Base-by-base conservation (phyloP, 257 asterid genomes). In the Avicennia marina region DNA sequence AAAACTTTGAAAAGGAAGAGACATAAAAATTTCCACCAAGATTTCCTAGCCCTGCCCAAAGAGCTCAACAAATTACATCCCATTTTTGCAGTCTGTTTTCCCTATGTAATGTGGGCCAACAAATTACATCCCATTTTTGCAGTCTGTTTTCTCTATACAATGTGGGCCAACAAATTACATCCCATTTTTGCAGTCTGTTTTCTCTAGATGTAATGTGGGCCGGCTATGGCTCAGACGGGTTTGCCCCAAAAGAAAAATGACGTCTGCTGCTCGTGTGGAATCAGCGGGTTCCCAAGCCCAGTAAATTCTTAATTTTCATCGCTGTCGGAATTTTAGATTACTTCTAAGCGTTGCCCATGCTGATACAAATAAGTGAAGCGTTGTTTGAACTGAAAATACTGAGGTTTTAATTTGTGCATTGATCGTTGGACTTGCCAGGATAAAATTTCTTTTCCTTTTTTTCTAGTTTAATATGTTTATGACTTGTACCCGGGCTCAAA, bases 171-270 rank as follows among this genome's bases (percentile, higher is more conserved):
- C n/a, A n/a, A n/a, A n/a, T n/a, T n/a, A n/a, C n/a, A n/a, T n/a
- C n/a, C n/a, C n/a, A n/a, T n/a, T n/a, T n/a, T n/a, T n/a, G n/a
- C n/a, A n/a, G n/a, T n/a, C n/a, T n/a, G n/a, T n/a, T n/a, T n/a
- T n/a, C n/a, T n/a, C n/a, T n/a, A n/a, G n/a, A n/a, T n/a, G n/a
- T n/a, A n/a, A n/a, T n/a, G n/a, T n/a, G 27, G 31, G 38, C 15
- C 40, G 20, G 34, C 64, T 65, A 65, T 60, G 71, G 71, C 49
- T 65, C 17, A 1, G 17, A 42, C 38, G 44, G 48, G 48, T 6
- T 47, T 7, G 9, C 7, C 15, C 18, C 11, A 29, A 36, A 43
- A 39, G 22, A 7, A 39, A 57, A 56, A 65, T 56, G 60, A 40
- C 27, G 53, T 53, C 53, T 13, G 65, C 38, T 48, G 64, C 52